Percentiles rank a stretch among this genome's conserved stretches.
Evolutionary conservation across 768 basidiomycete genomes (phyloP).

Genomic region (Boletus tomentosulus): DNA sequence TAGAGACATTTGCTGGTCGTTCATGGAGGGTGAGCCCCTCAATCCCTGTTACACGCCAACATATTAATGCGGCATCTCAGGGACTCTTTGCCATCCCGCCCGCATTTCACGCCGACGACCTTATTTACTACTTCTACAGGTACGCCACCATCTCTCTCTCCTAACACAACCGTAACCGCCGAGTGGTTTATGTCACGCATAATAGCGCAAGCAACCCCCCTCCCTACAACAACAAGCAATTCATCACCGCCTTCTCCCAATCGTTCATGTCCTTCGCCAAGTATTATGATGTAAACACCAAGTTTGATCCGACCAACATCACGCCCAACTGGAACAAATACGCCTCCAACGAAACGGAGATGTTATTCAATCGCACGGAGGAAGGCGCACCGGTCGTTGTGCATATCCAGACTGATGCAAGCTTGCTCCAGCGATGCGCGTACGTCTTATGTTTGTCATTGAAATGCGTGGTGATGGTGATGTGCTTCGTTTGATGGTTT

Average conservation of each 20-base stretch:
- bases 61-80: slow-evolving; percentile 11
- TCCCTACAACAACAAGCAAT: slow-evolving; percentile 25
- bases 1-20: slow-evolving; percentile 25
- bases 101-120: slow-evolving; percentile 30
- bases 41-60: slow-evolving; percentile 13
- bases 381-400: neutral
- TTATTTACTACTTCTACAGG: slow-evolving; percentile 39
- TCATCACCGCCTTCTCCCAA: slow-evolving; percentile 26
- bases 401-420: slow-evolving; percentile 4
- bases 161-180: neutral
- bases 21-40: slow-evolving; percentile 32
- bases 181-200: neutral
- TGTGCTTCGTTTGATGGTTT: neutral
- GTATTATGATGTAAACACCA: slow-evolving; percentile 21
- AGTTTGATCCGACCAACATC: slow-evolving; percentile 16
- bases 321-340: slow-evolving; percentile 15
- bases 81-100: slow-evolving; percentile 31
- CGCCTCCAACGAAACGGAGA: slow-evolving; percentile 4
- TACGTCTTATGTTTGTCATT: neutral
- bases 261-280: slow-evolving; percentile 24
- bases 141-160: neutral
- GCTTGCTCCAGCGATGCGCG: slow-evolving; percentile 7
- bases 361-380: slow-evolving; percentile 14
- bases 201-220: slow-evolving; percentile 2
- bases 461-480: no score